Evolutionary conservation across 768 basidiomycete genomes (phyloP).

Genomic region (Hericium rajendrae): DNA sequence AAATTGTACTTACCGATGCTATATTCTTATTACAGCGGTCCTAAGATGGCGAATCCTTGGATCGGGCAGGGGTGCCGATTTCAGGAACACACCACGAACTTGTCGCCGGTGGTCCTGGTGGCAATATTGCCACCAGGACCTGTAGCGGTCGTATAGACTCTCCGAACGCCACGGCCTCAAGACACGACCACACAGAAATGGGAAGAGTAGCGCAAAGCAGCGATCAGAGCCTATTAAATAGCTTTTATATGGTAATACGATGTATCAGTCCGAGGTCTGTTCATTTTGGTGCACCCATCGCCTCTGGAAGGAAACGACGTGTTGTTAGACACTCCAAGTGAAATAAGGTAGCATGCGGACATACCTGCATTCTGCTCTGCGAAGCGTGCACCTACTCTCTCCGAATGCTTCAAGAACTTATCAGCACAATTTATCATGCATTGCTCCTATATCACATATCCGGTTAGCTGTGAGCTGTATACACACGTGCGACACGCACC

Average conservation of each 20-base stretch:
- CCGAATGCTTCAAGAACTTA: slow-evolving; percentile 96
- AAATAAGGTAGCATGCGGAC: slow-evolving; percentile 20
- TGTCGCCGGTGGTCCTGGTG: no score
- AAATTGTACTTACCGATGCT: no score
- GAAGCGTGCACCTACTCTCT: slow-evolving; percentile 85
- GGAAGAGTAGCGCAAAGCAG: background rate
- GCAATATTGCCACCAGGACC: no score
- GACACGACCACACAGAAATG: background rate
- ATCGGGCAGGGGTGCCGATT: no score
- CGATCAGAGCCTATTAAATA: no score
- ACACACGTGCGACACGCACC: slow-evolving; percentile 30
- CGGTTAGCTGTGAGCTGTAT: background rate
- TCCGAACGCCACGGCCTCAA: background rate
- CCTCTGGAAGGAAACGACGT: slow-evolving; percentile 21
- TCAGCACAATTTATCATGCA: slow-evolving; percentile 93
- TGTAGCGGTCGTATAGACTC: background rate
- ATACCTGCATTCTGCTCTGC: slow-evolving; percentile 87
- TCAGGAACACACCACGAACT: no score
- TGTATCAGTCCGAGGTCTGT: background rate
- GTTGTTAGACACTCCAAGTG: background rate
- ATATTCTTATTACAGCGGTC: no score
- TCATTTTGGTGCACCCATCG: slow-evolving; percentile 31
- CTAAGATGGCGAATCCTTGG: no score
- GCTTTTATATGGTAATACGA: no score
- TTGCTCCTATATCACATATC: slow-evolving; percentile 45